Evolutionary conservation across 164 flowering plant genomes (phyloP).

Genomic region (Vitis rupestris): DNA sequence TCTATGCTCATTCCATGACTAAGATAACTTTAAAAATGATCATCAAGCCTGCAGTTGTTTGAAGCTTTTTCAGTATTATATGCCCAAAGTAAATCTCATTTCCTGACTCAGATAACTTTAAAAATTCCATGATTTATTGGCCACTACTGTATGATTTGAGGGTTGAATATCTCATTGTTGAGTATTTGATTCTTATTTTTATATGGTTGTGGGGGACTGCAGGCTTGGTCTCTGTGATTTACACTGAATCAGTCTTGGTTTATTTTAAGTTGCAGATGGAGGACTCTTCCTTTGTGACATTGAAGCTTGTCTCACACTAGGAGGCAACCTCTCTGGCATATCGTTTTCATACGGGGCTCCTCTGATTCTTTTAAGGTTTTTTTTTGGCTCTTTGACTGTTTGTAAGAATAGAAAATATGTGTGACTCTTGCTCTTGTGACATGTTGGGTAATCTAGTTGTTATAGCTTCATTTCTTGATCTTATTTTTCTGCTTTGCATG

Average conservation of each 20-base stretch:
- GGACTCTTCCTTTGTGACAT: conserved; percentile 12
- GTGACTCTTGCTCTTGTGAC: no score
- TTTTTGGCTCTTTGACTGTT: background rate
- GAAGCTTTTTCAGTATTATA: background rate
- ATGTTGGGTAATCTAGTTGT: no score
- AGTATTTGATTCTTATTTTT: no score
- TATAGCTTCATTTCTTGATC: no score
- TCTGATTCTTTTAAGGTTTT: conserved; percentile 1
- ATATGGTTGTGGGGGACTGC: no score
- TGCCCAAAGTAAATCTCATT: conserved; percentile 1
- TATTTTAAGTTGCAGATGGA: background rate
- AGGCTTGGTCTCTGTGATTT: background rate
- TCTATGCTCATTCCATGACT: no score
- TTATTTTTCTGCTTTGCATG: no score
- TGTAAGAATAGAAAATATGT: no score
- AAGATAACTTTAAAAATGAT: no score
- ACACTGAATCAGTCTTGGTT: background rate
- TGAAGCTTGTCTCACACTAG: conserved; percentile 28
- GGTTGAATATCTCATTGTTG: no score
- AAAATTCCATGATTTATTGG: background rate
- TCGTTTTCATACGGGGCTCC: conserved; percentile 10
- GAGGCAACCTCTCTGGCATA: conserved; percentile 37
- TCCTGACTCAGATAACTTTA: conserved; percentile 5
- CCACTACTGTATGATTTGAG: no score
- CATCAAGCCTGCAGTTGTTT: no score